A percentile compares a stretch with the other conserved stretches of the same genome.
phyloP scores from a whole-genome alignment of 345 rosid genomes.

The Euphorbia lathyris region DNA sequence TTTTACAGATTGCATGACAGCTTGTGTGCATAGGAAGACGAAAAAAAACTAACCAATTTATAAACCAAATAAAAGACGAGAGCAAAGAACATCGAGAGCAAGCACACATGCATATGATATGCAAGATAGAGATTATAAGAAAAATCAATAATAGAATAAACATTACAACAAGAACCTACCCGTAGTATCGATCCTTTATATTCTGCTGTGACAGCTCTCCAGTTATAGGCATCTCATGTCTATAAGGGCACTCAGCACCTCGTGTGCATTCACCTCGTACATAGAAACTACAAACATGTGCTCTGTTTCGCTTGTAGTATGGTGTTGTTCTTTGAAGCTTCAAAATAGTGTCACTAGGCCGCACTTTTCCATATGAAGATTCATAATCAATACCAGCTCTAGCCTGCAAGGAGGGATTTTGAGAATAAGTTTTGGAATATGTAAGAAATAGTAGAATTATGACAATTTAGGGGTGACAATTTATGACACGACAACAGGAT shows the following conservation, averaged over 20 bases:
- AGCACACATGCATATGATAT: neutral
- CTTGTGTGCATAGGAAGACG: neutral
- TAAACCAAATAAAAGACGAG: neutral
- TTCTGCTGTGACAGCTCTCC: conserved; percentile 97
- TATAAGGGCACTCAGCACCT: conserved; percentile 93
- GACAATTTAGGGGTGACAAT: too few species aligned
- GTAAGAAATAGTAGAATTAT: neutral
- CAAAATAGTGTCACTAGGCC: conserved; percentile 80
- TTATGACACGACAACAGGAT: too few species aligned
- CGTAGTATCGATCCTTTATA: conserved; percentile 93
- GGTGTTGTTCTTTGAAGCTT: conserved; percentile 95
- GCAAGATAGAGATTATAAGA: neutral
- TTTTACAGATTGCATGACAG: neutral
- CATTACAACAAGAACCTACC: conserved; percentile 42
- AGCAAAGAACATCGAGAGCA: neutral
- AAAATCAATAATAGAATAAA: neutral
- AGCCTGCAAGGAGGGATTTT: conserved; percentile 47
- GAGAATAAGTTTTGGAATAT: neutral
- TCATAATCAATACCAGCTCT: conserved; percentile 96
- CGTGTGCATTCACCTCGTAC: conserved; percentile 93
- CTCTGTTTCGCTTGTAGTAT: conserved; percentile 84
- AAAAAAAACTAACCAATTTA: neutral
- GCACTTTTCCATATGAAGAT: conserved; percentile 85
- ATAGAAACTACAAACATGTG: conserved; percentile 95
- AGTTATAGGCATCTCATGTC: conserved; percentile 95